A percentile compares a stretch with the other conserved stretches of the same genome.
These are phyloP conservation scores for Gloeopeniophorella convolvens DNA, from an alignment of 768 basidiomycete genomes.

Conservation along the genomic window DNA sequence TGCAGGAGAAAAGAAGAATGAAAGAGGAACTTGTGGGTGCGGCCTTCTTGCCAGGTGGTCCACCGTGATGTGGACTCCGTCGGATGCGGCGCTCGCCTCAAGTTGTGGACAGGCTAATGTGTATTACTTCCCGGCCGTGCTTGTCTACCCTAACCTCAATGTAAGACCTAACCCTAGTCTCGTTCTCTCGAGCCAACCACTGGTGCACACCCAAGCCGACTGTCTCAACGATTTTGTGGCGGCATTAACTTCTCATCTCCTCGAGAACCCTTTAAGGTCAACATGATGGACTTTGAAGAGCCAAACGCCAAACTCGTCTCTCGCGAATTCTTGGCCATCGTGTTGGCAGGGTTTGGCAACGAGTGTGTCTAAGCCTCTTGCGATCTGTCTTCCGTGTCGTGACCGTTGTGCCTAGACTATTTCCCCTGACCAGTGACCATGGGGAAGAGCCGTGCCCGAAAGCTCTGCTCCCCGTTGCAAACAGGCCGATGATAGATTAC, in stretches of 20 bases:
- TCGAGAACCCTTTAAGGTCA: no score
- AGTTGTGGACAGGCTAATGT: no score
- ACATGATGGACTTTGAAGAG: conserved; percentile 50
- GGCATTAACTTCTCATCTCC: no score
- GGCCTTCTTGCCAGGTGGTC: no score
- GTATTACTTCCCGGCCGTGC: no score
- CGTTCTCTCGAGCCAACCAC: neutral
- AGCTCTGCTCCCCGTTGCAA: conserved; percentile 80
- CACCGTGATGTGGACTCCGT: no score
- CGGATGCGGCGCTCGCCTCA: no score
- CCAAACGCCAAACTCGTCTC: conserved; percentile 45
- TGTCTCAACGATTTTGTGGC: no score
- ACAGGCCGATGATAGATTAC: conserved; percentile 82
- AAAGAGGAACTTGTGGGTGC: no score
- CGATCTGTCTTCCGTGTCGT: neutral
- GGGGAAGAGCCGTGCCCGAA: conserved; percentile 84
- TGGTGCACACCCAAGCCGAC: neutral
- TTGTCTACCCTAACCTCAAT: no score
- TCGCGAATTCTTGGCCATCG: conserved; percentile 81
- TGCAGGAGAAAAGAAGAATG: neutral
- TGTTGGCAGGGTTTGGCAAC: conserved; percentile 90
- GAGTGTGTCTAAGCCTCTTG: conserved; percentile 45
- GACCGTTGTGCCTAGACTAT: conserved; percentile 40
- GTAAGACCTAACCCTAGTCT: conserved; percentile 1
- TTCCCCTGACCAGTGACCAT: conserved; percentile 65